Percentiles rank a stretch among this genome's conserved stretches.
phyloP scores from a whole-genome alignment of 371 early-diverging fungal genomes.

The Rhizomucor miehei region DNA sequence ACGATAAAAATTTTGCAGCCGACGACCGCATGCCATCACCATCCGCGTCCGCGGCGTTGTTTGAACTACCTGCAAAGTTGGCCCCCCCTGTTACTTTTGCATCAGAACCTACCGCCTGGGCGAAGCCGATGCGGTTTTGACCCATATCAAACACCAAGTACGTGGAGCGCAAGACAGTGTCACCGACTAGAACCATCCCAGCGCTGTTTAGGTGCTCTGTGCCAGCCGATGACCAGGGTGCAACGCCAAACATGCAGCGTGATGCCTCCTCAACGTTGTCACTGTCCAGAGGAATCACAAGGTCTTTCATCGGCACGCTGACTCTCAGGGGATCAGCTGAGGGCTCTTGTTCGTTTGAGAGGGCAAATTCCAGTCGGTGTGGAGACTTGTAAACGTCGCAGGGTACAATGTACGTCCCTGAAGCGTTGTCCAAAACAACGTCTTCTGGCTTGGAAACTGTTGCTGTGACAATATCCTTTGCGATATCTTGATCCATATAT shows the following conservation, averaged over 20 bases:
- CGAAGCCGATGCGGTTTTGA: constrained; percentile 28
- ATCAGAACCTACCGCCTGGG: constrained; percentile 7
- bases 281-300: constrained; percentile 25
- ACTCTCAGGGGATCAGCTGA: constrained; percentile 1
- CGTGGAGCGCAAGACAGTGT: constrained; percentile 24
- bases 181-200: constrained; percentile 31
- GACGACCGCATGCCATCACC: no score
- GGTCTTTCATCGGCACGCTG: constrained; percentile 20
- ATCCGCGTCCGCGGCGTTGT: no score
- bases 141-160: constrained; percentile 41
- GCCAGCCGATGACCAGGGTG: constrained; percentile 14
- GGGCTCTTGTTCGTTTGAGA: not conserved
- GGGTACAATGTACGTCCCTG: constrained; percentile 20
- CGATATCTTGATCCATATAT: constrained; percentile 20
- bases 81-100: no score
- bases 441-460: constrained; percentile 6
- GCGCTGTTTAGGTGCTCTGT: constrained; percentile 3
- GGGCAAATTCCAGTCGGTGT: constrained; percentile 1
- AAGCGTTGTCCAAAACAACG: constrained; percentile 13
- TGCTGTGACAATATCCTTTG: constrained; percentile 14
- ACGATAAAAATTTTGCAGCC: no score
- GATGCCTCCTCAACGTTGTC: constrained; percentile 5
- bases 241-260: constrained; percentile 35
- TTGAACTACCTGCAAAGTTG: no score
- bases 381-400: constrained; percentile 10